Percentiles rank a stretch among this genome's conserved stretches.
phyloP scores from a whole-genome alignment of 441 rosid genomes.

The Hura crepitans region DNA sequence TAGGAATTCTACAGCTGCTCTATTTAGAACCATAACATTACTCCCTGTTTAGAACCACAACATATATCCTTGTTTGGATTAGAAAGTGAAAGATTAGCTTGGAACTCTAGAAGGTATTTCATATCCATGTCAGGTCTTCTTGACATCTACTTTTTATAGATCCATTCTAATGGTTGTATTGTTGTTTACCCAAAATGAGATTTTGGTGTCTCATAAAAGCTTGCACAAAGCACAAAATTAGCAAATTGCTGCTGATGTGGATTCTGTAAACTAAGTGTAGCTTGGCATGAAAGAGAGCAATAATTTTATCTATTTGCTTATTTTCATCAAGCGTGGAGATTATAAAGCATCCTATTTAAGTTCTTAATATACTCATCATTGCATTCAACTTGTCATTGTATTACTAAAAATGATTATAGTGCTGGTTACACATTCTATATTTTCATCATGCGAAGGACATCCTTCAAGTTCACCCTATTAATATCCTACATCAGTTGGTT shows the following conservation, averaged over 20 bases:
- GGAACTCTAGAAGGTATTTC: not conserved
- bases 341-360: not conserved
- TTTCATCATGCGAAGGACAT: not conserved
- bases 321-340: not conserved
- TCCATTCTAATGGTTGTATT: slow-evolving; percentile 1
- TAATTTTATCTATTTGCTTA: not conserved
- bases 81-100: not conserved
- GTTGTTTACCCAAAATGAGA: not conserved
- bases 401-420: not conserved
- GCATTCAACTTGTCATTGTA: not conserved
- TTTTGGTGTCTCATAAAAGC: not conserved
- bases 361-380: not conserved
- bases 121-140: not conserved
- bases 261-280: not conserved
- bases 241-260: not conserved
- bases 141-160: not conserved
- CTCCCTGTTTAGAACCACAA: not conserved
- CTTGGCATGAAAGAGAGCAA: not conserved
- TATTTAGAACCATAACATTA: no score
- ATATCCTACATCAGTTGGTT: no score
- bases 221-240: not conserved
- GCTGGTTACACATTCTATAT: no score
- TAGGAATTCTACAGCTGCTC: no score
- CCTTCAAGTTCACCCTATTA: not conserved
- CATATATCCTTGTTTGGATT: not conserved